A percentile compares a stretch with the other conserved stretches of the same genome.
Evolutionary conservation across 2,329 filamentous ascomycete genomes (phyloP).

Genomic region (Hypoxylon sp.): DNA sequence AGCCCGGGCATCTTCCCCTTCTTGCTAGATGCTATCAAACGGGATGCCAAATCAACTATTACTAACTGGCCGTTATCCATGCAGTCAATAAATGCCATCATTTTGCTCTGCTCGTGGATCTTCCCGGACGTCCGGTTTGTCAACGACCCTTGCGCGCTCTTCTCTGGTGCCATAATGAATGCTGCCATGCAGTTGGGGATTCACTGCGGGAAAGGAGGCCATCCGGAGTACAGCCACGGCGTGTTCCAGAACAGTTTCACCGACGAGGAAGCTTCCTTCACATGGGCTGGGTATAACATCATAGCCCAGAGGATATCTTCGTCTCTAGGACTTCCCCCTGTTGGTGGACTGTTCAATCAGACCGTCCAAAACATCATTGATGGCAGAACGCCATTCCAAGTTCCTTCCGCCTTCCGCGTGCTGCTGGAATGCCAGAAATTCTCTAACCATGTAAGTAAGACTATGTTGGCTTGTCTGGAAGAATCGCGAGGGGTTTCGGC

Average conservation of each 20-base stretch:
- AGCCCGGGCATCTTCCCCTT: slow-evolving; percentile 60
- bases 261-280: slow-evolving; percentile 67
- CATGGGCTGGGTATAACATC: slow-evolving; percentile 69
- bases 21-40: slow-evolving; percentile 63
- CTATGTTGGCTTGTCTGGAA: slow-evolving; percentile 64
- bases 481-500: slow-evolving; percentile 63
- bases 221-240: slow-evolving; percentile 64
- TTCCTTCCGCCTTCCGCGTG: slow-evolving; percentile 63
- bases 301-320: slow-evolving; percentile 65
- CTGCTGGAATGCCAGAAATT: slow-evolving; percentile 67
- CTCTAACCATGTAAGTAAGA: slow-evolving; percentile 64
- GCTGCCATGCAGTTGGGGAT: slow-evolving; percentile 65
- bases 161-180: slow-evolving; percentile 64
- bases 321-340: slow-evolving; percentile 63
- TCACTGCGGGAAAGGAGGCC: slow-evolving; percentile 67
- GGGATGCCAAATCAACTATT: slow-evolving; percentile 63
- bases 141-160: slow-evolving; percentile 65
- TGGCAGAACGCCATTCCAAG: slow-evolving; percentile 57
- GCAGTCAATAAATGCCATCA: slow-evolving; percentile 66
- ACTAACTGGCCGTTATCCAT: slow-evolving; percentile 61
- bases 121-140: slow-evolving; percentile 66
- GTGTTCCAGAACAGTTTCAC: slow-evolving; percentile 61
- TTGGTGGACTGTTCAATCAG: slow-evolving; percentile 63
- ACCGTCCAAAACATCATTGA: slow-evolving; percentile 63
- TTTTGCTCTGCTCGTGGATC: slow-evolving; percentile 67